Base-by-base conservation (phyloP, 306 rosid genomes). In the Cucumis hystrix region DNA sequence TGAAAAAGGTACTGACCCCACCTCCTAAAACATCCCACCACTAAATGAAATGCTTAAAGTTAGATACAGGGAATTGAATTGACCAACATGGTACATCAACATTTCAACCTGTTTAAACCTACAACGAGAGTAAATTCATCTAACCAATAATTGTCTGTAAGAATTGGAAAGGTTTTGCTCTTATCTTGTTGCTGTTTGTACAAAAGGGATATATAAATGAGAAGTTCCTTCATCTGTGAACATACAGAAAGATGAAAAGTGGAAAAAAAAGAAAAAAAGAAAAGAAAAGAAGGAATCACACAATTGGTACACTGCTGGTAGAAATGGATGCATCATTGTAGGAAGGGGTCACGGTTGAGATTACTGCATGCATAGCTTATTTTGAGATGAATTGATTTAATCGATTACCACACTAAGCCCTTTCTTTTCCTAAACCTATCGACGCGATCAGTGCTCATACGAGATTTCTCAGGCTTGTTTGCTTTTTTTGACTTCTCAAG, bases 381-480 rank as follows among this genome's bases (percentile, higher is more conserved):
- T 89, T 88, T 77, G 72, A 83, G 79, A 81, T 65, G 73, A 61
- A 64, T 43, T 59, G 79, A 85, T 76, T 52, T n/a, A 82, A 77
- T 86, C 67, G 43, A 82, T 86, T 90, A 91, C 98, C 97, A 90
- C 61, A 85, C 93, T 78, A 93, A 80, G 47, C 96, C 92, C 79
- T 87, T 91, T 83, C 82, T 84, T 88, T 93, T 85, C 86, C 94
- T 90, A 87, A 91, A 91, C 83, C 96, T 90, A 87, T 93, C 94
- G 40, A 87, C 96, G 47, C 81, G 92, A 85, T 93, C 98, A 33
- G 97, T 93, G 87, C 98, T 93, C 98, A 93, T 93, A 68, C 97
- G 92, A 78, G 98, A 94, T 77, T 94, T 94, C 80, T 91, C 97
- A 0, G 91, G 92, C 85, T 88, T 87, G 79, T 84, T 86, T 17